Percentiles rank a stretch among this genome's conserved stretches.
Conservation (phyloP, 805 yeast genomes). For the Spathaspora sp. region DNA sequence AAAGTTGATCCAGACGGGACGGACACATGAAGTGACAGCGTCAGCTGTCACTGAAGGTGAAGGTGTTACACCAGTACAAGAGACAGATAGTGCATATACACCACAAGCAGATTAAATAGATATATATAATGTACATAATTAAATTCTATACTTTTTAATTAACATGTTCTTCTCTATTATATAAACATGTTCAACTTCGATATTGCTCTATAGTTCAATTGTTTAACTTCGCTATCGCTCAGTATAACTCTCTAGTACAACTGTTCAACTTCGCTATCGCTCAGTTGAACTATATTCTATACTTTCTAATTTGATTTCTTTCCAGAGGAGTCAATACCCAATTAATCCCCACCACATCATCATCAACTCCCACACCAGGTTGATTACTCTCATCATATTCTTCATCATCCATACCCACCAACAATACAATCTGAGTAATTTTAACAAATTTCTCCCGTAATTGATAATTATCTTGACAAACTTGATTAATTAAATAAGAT, state of each 20-base stretch:
- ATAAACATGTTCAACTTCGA: too few species aligned
- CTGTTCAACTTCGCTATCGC: too few species aligned
- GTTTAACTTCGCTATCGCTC: too few species aligned
- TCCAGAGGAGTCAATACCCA: constrained; percentile 84
- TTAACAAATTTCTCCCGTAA: constrained; percentile 75
- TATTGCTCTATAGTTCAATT: too few species aligned
- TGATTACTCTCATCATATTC: constrained; percentile 38
- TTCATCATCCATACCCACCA: constrained; percentile 76
- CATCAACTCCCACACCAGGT: constrained; percentile 28
- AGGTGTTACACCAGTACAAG: background rate
- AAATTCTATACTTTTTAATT: too few species aligned
- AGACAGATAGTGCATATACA: background rate
- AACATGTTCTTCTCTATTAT: too few species aligned
- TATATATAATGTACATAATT: background rate
- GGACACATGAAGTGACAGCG: background rate
- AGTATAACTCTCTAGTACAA: too few species aligned
- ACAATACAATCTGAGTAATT: constrained; percentile 79
- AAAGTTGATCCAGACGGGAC: background rate
- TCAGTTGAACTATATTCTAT: constrained; percentile 45
- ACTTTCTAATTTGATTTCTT: constrained; percentile 55
- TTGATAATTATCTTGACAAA: constrained; percentile 68
- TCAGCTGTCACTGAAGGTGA: background rate
- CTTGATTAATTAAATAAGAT: constrained; percentile 65
- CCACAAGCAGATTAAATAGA: background rate
- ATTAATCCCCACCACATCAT: constrained; percentile 33